These are phyloP conservation scores for Iris macrosiphon DNA, from an alignment of 106 monocot genomes.

Conservation along the genomic window DNA sequence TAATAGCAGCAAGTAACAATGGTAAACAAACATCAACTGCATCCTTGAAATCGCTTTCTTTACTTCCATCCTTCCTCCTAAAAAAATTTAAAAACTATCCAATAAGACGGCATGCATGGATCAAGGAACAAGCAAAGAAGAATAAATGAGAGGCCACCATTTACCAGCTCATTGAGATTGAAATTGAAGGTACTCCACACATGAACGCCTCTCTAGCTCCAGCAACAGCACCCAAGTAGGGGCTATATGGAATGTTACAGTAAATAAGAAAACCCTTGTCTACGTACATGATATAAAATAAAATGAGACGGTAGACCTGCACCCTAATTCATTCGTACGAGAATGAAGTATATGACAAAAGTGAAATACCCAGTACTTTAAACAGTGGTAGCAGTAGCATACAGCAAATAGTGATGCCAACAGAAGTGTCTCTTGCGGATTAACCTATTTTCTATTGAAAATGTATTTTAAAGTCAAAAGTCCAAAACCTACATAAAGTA, in stretches of 20 bases:
- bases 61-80: slow-evolving; percentile 79
- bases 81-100: slow-evolving; percentile 9
- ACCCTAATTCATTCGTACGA: slow-evolving; percentile 6
- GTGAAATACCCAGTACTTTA: no score
- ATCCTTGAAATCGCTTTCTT: slow-evolving; percentile 75
- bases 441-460: no score
- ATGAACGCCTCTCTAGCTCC: slow-evolving; percentile 86
- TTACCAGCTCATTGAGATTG: slow-evolving; percentile 92
- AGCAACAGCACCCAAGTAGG: slow-evolving; percentile 73
- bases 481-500: no score
- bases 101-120: not conserved
- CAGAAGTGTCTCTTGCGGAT: no score
- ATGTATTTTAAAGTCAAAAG: no score
- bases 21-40: slow-evolving; percentile 80
- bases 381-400: no score
- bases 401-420: no score
- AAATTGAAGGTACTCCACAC: slow-evolving; percentile 65
- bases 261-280: not conserved
- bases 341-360: no score
- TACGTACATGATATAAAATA: not conserved
- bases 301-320: not conserved
- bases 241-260: slow-evolving; percentile 29
- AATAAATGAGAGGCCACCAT: not conserved
- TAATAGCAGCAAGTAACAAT: slow-evolving; percentile 64
- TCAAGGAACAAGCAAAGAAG: not conserved